phyloP scores from a whole-genome alignment of 2,329 filamentous ascomycete species.

The Fusarium paranaense region DNA sequence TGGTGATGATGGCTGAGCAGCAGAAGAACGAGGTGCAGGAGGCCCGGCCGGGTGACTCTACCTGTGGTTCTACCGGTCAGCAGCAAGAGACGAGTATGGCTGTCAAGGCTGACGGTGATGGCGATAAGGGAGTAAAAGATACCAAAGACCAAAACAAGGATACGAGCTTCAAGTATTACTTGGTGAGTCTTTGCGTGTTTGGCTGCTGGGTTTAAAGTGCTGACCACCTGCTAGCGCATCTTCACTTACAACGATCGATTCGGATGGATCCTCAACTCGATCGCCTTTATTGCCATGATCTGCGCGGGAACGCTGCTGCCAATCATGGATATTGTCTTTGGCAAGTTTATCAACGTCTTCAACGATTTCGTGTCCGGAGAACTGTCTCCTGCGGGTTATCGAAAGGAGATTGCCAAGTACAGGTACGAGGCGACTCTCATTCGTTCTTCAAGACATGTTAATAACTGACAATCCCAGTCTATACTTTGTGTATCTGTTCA shows the following conservation, averaged over 20 bases:
- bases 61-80: conserved; percentile 1
- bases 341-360: conserved; percentile 65
- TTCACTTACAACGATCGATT: conserved; percentile 53
- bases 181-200: conserved; percentile 26
- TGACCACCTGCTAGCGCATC: conserved; percentile 45
- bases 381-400: conserved; percentile 60
- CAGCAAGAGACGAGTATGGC: conserved; percentile 5
- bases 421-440: conserved; percentile 42
- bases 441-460: not conserved
- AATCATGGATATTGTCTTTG: conserved; percentile 71
- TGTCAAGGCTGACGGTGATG: not conserved
- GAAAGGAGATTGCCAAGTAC: conserved; percentile 59
- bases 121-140: not conserved
- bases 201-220: not conserved
- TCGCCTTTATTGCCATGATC: conserved; percentile 53
- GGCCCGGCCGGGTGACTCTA: not conserved
- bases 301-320: conserved; percentile 56
- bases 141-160: conserved; percentile 23
- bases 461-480: conserved; percentile 50
- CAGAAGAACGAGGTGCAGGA: conserved; percentile 5
- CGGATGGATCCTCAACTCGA: conserved; percentile 52
- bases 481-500: conserved; percentile 69
- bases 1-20: conserved; percentile 2
- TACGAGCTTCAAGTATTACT: conserved; percentile 43
- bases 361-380: conserved; percentile 64